Conservation (phyloP, 495 filamentous ascomycete species). For the Corynascus novoguineensis region DNA sequence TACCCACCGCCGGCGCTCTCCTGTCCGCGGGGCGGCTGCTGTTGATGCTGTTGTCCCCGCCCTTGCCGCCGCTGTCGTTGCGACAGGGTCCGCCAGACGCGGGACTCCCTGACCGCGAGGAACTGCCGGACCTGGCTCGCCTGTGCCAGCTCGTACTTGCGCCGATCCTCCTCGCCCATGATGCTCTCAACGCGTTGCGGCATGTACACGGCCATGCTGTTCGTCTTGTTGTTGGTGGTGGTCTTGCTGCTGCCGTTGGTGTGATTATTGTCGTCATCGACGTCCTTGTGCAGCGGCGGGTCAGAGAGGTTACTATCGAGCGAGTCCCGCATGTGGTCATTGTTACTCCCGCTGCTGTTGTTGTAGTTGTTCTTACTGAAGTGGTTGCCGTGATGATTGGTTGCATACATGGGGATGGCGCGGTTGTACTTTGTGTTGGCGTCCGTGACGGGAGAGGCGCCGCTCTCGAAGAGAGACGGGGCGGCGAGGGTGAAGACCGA, state of each 20-base stretch:
- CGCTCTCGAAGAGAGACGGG: slow-evolving; percentile 20
- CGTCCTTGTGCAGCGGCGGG: no score
- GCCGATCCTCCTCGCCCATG: slow-evolving; percentile 71
- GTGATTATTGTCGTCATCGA: slow-evolving; percentile 29
- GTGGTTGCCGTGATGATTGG: neutral
- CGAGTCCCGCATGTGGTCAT: slow-evolving; percentile 46
- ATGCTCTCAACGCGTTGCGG: slow-evolving; percentile 77
- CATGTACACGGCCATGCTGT: slow-evolving; percentile 63
- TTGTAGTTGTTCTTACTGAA: neutral
- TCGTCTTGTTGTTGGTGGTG: no score
- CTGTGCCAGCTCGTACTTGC: slow-evolving; percentile 64
- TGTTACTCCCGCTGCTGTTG: neutral
- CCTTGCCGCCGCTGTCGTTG: neutral
- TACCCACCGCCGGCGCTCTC: no score
- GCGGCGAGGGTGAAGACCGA: slow-evolving; percentile 47
- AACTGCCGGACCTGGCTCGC: slow-evolving; percentile 33
- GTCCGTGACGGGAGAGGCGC: neutral
- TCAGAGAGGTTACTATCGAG: slow-evolving; percentile 65
- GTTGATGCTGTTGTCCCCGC: neutral
- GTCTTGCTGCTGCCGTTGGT: no score
- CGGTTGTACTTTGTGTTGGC: neutral
- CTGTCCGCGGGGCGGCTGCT: no score
- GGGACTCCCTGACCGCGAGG: neutral
- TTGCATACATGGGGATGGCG: neutral
- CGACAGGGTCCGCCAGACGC: neutral